Percentiles rank a stretch among this genome's conserved stretches.
phyloP scores from a whole-genome alignment of 169 alveolate genomes.

The Plasmodium adleri region DNA sequence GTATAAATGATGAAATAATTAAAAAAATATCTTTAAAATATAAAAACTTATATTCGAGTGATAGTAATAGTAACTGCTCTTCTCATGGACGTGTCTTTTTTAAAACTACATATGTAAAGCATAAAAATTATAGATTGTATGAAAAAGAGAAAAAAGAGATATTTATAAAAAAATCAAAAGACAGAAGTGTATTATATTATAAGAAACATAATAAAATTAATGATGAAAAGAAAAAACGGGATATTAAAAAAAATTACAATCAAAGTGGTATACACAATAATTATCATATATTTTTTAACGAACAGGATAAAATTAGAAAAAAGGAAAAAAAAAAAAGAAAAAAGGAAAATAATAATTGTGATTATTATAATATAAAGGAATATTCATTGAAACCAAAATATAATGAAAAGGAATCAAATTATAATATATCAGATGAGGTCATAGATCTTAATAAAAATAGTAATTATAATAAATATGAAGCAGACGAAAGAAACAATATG shows the following conservation, averaged over 20 bases:
- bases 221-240: background rate
- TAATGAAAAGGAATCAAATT: background rate
- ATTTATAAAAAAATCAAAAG: background rate
- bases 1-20: constrained; percentile 18
- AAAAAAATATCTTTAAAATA: constrained; percentile 24
- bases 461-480: background rate
- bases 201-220: background rate
- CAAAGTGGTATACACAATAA: background rate
- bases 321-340: too few relatives aligned
- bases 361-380: too few relatives aligned
- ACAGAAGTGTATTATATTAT: background rate
- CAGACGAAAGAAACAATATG: background rate
- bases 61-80: constrained; percentile 9
- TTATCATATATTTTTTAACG: background rate
- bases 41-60: constrained; percentile 51
- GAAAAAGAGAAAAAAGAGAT: constrained; percentile 12
- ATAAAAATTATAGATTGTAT: constrained; percentile 39
- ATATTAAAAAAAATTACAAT: background rate
- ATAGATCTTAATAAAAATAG: background rate
- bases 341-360: too few relatives aligned
- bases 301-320: background rate
- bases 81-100: constrained; percentile 3
- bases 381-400: too few relatives aligned
- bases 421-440: background rate
- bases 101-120: constrained; percentile 14